Evolutionary conservation across 1,284 basidiomycete species (phyloP).

Genomic region (Pseudozyma thailandica): DNA sequence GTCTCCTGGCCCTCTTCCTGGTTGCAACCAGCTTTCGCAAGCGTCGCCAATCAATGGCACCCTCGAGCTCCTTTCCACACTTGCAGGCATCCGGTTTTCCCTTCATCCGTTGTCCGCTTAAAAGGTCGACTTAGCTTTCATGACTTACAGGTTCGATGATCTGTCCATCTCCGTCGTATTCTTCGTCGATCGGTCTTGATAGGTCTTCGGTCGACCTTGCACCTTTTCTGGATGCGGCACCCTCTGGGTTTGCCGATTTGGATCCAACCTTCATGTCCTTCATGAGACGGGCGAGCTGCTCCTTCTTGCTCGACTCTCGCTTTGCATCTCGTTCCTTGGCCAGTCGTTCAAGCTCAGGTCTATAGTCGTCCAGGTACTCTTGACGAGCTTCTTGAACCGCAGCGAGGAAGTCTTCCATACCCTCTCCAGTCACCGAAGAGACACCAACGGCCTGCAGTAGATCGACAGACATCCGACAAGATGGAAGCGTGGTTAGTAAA

Average conservation of each 20-base stretch:
- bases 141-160: conserved; percentile 63
- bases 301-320: conserved; percentile 75
- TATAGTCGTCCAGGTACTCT: conserved; percentile 89
- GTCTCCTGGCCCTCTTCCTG: background rate
- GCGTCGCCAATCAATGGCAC: background rate
- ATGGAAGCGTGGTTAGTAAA: background rate
- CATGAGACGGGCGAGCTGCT: conserved; percentile 84
- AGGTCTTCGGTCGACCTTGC: conserved; percentile 32
- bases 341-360: conserved; percentile 85
- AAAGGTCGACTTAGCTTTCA: background rate
- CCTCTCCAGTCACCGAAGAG: conserved; percentile 92
- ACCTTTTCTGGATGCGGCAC: conserved; percentile 12
- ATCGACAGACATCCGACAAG: background rate
- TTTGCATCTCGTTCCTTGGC: conserved; percentile 72
- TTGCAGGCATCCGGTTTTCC: background rate
- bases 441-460: conserved; percentile 85
- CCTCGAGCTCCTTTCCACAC: background rate
- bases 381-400: conserved; percentile 86
- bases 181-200: conserved; percentile 42
- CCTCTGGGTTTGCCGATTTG: conserved; percentile 6
- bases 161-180: conserved; percentile 66
- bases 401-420: conserved; percentile 88
- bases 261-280: conserved; percentile 77
- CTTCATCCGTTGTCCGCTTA: too few relatives aligned
- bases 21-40: background rate